phyloP scores from a whole-genome alignment of 305 asterid genomes.

The Galium porrigens region DNA sequence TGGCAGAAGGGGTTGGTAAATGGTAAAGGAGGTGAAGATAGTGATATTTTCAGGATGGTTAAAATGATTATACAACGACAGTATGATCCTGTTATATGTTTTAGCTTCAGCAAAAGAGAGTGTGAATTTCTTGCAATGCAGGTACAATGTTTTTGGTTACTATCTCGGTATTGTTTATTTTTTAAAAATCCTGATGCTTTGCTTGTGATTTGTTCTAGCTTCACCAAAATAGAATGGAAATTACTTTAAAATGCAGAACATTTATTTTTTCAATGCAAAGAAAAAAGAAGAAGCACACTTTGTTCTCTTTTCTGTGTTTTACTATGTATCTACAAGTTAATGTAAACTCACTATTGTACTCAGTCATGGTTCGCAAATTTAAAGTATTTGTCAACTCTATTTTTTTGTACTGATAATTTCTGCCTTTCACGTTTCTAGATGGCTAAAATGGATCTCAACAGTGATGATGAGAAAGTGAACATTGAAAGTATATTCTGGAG shows the following conservation, averaged over 20 bases:
- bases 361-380: background rate
- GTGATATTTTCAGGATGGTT: constrained; percentile 93
- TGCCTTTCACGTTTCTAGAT: constrained; percentile 30
- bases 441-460: constrained; percentile 86
- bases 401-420: background rate
- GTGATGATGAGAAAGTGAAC: constrained; percentile 77
- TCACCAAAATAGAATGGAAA: constrained; percentile 98
- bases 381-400: background rate
- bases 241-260: constrained; percentile 71
- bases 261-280: background rate
- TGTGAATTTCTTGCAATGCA: constrained; percentile 98
- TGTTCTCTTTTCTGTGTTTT: background rate
- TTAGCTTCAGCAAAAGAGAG: constrained; percentile 98
- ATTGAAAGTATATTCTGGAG: constrained; percentile 95
- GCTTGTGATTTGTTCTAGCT: constrained; percentile 76
- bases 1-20: constrained; percentile 57
- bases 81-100: constrained; percentile 95
- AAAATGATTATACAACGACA: constrained; percentile 85
- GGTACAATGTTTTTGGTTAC: constrained; percentile 28
- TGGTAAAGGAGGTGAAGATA: constrained; percentile 77
- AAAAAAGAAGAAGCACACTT: background rate
- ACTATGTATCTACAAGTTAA: background rate
- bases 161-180: background rate
- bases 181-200: background rate
- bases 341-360: background rate